phyloP scores from a whole-genome alignment of 495 filamentous ascomycete genomes.

The Opeltia flavorubescens region DNA sequence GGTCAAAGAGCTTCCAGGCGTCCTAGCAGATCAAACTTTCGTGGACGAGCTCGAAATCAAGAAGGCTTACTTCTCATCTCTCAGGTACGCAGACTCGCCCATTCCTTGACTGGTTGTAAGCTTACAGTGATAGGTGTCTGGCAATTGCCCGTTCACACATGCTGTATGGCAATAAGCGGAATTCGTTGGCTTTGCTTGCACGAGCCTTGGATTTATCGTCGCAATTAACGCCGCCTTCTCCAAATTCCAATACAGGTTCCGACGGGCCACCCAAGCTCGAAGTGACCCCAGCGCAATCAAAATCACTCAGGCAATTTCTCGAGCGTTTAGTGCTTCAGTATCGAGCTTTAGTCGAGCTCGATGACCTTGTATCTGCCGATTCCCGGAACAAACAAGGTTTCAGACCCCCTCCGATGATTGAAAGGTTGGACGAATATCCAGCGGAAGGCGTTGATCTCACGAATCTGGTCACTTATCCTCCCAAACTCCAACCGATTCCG shows the following conservation, averaged over 20 bases:
- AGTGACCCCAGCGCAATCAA: conserved; percentile 41
- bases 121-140: conserved; percentile 44
- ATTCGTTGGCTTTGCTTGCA: conserved; percentile 71
- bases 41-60: conserved; percentile 64
- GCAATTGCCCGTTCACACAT: conserved; percentile 76
- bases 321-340: conserved; percentile 56
- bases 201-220: conserved; percentile 47
- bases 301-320: conserved; percentile 44
- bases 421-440: conserved; percentile 62
- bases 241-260: conserved; percentile 21
- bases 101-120: not conserved
- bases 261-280: conserved; percentile 40
- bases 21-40: conserved; percentile 72
- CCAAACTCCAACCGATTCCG: conserved; percentile 65
- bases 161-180: conserved; percentile 53
- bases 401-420: conserved; percentile 40
- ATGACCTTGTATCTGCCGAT: conserved; percentile 34
- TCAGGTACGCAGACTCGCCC: conserved; percentile 45
- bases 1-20: conserved; percentile 75
- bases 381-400: conserved; percentile 5
- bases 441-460: conserved; percentile 49
- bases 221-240: conserved; percentile 24
- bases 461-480: conserved; percentile 78
- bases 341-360: conserved; percentile 70
- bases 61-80: conserved; percentile 69